These are phyloP conservation scores for Aegilops bicornis DNA, from an alignment of 176 grass and related monocot species.

Conservation along the genomic window DNA sequence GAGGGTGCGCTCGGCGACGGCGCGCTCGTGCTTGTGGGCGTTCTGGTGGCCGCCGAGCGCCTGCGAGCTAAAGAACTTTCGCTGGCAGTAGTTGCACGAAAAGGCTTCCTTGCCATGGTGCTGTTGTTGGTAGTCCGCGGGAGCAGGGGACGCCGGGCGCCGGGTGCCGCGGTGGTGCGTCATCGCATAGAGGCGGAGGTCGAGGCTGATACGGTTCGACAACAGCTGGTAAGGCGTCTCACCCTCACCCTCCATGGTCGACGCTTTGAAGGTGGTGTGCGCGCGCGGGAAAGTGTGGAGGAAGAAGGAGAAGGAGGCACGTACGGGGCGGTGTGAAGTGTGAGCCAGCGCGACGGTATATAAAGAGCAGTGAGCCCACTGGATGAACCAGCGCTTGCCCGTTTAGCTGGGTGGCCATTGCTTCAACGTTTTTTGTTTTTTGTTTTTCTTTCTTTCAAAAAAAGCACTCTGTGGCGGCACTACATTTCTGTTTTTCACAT, in stretches of 20 bases:
- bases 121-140: background rate
- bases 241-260: constrained; percentile 30
- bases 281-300: too few species aligned
- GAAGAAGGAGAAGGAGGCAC: too few species aligned
- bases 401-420: too few species aligned
- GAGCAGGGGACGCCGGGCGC: background rate
- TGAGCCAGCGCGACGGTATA: too few species aligned
- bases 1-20: constrained; percentile 77
- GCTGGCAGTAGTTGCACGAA: constrained; percentile 90
- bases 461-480: too few species aligned
- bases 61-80: constrained; percentile 84
- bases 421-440: too few species aligned
- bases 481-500: too few species aligned
- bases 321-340: too few species aligned
- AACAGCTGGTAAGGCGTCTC: background rate
- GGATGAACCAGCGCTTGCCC: too few species aligned
- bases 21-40: constrained; percentile 95
- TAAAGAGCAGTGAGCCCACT: too few species aligned
- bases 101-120: constrained; percentile 31
- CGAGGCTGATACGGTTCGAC: constrained; percentile 41
- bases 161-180: background rate
- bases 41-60: constrained; percentile 98
- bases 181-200: constrained; percentile 37
- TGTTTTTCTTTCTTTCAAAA: too few species aligned
- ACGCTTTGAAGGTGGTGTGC: too few species aligned